Conservation (phyloP, 179 eudicot species). For the Spergularia azorica region DNA sequence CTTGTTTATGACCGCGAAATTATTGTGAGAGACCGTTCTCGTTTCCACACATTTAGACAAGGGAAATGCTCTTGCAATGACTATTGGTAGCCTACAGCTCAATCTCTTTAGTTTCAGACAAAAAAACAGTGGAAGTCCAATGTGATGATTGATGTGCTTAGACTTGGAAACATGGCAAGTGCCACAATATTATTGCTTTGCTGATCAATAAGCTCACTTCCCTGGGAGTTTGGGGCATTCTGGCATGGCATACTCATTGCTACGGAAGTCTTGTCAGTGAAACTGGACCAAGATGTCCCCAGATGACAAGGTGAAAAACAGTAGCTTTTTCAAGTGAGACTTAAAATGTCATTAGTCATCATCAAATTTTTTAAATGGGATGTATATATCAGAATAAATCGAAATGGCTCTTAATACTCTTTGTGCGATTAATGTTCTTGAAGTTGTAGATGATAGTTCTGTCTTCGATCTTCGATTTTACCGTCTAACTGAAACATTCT, state of each 20-base stretch:
- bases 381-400: not conserved
- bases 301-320: conserved; percentile 18
- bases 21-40: conserved; percentile 73
- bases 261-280: conserved; percentile 8
- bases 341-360: conserved; percentile 14
- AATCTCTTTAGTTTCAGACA: conserved; percentile 19
- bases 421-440: not conserved
- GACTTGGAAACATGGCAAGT: conserved; percentile 20
- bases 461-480: not conserved
- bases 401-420: not conserved
- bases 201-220: conserved; percentile 6
- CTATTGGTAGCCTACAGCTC: conserved; percentile 38
- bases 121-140: conserved; percentile 9
- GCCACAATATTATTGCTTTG: conserved; percentile 27
- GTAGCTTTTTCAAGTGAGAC: conserved; percentile 9
- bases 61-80: conserved; percentile 59
- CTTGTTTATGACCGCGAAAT: conserved; percentile 60
- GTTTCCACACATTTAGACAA: conserved; percentile 63
- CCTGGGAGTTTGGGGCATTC: not conserved
- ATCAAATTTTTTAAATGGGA: not conserved
- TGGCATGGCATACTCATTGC: conserved; percentile 28
- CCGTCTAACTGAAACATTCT: not conserved
- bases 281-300: conserved; percentile 19
- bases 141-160: conserved; percentile 24
- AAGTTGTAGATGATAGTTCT: not conserved